Evolutionary conservation across 2,329 filamentous ascomycete genomes (phyloP).

Genomic region (Pseudogymnoascus sp.): DNA sequence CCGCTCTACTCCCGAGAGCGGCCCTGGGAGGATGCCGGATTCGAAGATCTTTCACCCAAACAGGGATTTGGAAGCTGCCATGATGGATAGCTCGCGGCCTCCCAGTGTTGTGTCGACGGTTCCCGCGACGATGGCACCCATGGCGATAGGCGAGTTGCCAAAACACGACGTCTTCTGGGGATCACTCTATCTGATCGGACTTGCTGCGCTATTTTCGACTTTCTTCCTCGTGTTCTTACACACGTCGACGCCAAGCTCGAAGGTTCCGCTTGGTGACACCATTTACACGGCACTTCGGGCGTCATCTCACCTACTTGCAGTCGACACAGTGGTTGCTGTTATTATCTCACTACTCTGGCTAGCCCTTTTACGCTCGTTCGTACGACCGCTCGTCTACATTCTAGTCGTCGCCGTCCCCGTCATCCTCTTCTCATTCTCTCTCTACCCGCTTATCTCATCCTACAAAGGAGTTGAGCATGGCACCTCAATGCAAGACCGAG

Average conservation of each 20-base stretch:
- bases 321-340: conserved; percentile 86
- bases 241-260: conserved; percentile 61
- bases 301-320: conserved; percentile 80
- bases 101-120: conserved; percentile 34
- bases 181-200: conserved; percentile 75
- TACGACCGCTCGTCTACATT: conserved; percentile 70
- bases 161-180: conserved; percentile 87
- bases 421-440: conserved; percentile 77
- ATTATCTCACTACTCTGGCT: conserved; percentile 87
- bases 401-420: conserved; percentile 79
- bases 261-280: conserved; percentile 76
- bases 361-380: conserved; percentile 77
- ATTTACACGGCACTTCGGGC: conserved; percentile 83
- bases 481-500: conserved; percentile 71
- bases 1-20: conserved; percentile 23
- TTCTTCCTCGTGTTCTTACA: conserved; percentile 87
- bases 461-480: conserved; percentile 71
- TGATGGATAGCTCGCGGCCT: conserved; percentile 17
- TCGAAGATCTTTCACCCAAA: conserved; percentile 16
- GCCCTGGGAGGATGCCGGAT: conserved; percentile 25
- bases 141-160: conserved; percentile 60
- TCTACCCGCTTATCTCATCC: conserved; percentile 87
- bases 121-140: conserved; percentile 44
- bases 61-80: conserved; percentile 20
- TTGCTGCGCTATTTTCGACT: conserved; percentile 78